A percentile compares a stretch with the other conserved stretches of the same genome.
Evolutionary conservation across 73 alveolate genomes (phyloP).

Genomic region (Paramecium primaurelia): DNA sequence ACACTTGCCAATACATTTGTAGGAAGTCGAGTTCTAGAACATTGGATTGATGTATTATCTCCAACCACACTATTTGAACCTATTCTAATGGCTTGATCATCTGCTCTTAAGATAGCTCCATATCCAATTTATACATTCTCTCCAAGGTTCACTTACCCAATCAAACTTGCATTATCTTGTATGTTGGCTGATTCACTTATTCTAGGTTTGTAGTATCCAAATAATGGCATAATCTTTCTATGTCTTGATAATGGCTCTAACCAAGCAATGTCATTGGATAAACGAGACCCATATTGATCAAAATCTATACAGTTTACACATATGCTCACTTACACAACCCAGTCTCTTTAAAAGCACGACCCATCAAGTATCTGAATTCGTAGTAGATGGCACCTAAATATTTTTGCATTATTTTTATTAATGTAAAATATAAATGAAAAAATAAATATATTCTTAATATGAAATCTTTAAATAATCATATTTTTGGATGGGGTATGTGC

Average conservation of each 20-base stretch:
- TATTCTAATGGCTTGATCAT: conserved; percentile 66
- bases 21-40: conserved; percentile 72
- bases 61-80: conserved; percentile 75
- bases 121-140: conserved; percentile 74
- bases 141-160: conserved; percentile 75
- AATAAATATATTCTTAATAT: not conserved
- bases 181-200: conserved; percentile 63
- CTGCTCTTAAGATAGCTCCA: conserved; percentile 74
- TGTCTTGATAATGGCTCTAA: conserved; percentile 70
- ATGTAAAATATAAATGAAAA: not conserved
- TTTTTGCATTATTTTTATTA: not conserved
- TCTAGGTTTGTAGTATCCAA: conserved; percentile 60
- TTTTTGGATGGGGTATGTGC: conserved; percentile 66
- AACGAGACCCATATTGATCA: conserved; percentile 50
- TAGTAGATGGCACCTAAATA: not conserved
- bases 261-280: conserved; percentile 68
- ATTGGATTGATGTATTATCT: conserved; percentile 70
- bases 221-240: conserved; percentile 68
- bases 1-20: conserved; percentile 70
- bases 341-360: conserved; percentile 36
- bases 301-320: not conserved
- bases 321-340: conserved; percentile 15
- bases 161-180: conserved; percentile 75
- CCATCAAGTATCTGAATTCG: not conserved
- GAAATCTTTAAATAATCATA: not conserved